phyloP scores from a whole-genome alignment of 768 basidiomycete genomes.

The Tylopilus intermedius region DNA sequence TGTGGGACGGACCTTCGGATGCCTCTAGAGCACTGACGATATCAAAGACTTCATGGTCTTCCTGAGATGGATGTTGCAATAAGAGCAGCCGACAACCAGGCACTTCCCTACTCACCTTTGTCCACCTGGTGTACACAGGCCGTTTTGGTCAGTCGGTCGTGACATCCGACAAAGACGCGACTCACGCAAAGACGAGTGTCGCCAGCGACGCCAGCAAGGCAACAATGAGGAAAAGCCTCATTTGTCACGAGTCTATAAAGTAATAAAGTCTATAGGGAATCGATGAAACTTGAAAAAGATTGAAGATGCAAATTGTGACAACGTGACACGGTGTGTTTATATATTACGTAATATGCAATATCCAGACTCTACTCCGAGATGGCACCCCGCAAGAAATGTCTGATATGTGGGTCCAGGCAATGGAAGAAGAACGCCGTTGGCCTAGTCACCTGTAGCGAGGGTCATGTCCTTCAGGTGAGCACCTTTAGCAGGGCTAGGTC shows the following conservation, averaged over 20 bases:
- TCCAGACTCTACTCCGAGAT: conserved; percentile 19
- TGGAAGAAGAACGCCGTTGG: conserved; percentile 89
- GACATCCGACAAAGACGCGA: conserved; percentile 17
- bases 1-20: conserved; percentile 58
- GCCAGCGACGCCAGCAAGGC: conserved; percentile 48
- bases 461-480: conserved; percentile 81
- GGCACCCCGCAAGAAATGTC: conserved; percentile 63
- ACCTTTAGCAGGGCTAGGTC: background rate
- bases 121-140: conserved; percentile 48
- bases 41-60: conserved; percentile 97
- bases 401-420: conserved; percentile 74
- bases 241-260: conserved; percentile 21
- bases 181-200: conserved; percentile 56
- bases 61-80: conserved; percentile 38
- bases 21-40: conserved; percentile 75
- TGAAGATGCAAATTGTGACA: background rate
- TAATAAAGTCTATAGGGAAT: background rate
- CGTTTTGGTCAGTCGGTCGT: background rate
- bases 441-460: conserved; percentile 81
- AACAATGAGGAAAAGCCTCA: conserved; percentile 49
- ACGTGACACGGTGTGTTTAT: background rate
- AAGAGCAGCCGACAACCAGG: conserved; percentile 5
- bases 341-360: background rate
- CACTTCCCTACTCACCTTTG: conserved; percentile 36
- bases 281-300: background rate